Percentiles rank a stretch among this genome's conserved stretches.
phyloP scores from a whole-genome alignment of 2,329 filamentous ascomycete genomes.

The Rhynchosporium agropyri region DNA sequence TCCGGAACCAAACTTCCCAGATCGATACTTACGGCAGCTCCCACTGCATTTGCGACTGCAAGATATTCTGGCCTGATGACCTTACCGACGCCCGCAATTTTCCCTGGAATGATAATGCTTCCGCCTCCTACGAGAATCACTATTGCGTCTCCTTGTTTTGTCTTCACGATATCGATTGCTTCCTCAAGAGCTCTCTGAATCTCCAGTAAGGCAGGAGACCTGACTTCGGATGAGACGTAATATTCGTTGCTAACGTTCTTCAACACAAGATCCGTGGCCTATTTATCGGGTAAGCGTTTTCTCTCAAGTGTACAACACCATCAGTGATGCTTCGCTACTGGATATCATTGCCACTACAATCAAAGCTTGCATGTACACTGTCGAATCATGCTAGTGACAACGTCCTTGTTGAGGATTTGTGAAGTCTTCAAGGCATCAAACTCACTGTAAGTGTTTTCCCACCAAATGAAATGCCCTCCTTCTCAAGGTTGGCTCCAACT shows the following conservation, averaged over 20 bases:
- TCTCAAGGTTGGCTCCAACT: slow-evolving; percentile 54
- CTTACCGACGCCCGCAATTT: slow-evolving; percentile 53
- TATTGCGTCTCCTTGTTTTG: slow-evolving; percentile 53
- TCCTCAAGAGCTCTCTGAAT: slow-evolving; percentile 51
- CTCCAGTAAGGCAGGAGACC: slow-evolving; percentile 29
- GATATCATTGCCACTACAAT: not conserved
- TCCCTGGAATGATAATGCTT: slow-evolving; percentile 50
- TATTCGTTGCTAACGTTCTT: slow-evolving; percentile 18
- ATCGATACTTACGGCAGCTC: slow-evolving; percentile 54
- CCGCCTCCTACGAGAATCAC: slow-evolving; percentile 62
- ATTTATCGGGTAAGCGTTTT: slow-evolving; percentile 44
- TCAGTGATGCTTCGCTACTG: slow-evolving; percentile 23
- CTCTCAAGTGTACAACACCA: not conserved
- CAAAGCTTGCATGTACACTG: not conserved
- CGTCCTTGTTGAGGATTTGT: not conserved
- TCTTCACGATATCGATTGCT: slow-evolving; percentile 59
- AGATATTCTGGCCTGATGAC: slow-evolving; percentile 55
- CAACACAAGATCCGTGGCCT: slow-evolving; percentile 37
- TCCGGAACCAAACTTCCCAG: not conserved
- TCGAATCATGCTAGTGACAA: not conserved
- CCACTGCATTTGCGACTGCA: slow-evolving; percentile 62
- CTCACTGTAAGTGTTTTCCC: slow-evolving; percentile 56
- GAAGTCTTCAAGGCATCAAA: slow-evolving; percentile 41
- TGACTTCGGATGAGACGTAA: slow-evolving; percentile 26
- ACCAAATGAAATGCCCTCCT: slow-evolving; percentile 55